These are phyloP conservation scores for Globisporangium ultimum DNA, from an alignment of 352 stramenopile species.

Conservation along the genomic window DNA sequence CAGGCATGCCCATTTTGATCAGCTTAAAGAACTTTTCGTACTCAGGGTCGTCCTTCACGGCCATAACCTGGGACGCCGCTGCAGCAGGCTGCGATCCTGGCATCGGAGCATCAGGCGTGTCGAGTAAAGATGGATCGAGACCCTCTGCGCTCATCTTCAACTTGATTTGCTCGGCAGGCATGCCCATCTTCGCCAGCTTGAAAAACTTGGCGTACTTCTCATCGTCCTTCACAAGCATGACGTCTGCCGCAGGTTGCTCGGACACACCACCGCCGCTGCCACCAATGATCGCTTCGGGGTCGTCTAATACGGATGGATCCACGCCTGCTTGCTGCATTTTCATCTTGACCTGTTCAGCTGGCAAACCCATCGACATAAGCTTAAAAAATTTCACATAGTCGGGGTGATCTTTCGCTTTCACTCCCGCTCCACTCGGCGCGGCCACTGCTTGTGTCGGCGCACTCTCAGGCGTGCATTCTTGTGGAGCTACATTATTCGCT, in stretches of 20 bases:
- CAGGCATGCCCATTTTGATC: slow-evolving; percentile 85
- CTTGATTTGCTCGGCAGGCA: slow-evolving; percentile 93
- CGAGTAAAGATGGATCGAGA: slow-evolving; percentile 88
- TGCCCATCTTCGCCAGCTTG: slow-evolving; percentile 94
- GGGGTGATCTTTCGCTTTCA: slow-evolving; percentile 66
- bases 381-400: slow-evolving; percentile 85
- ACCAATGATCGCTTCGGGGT: slow-evolving; percentile 64
- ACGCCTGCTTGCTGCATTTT: slow-evolving; percentile 79
- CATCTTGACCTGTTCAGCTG: slow-evolving; percentile 80
- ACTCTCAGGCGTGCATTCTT: slow-evolving; percentile 11
- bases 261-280: slow-evolving; percentile 15
- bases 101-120: slow-evolving; percentile 85
- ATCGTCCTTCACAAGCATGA: slow-evolving; percentile 60
- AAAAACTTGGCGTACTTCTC: slow-evolving; percentile 94
- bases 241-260: slow-evolving; percentile 10
- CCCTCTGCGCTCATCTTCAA: slow-evolving; percentile 94
- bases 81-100: slow-evolving; percentile 26
- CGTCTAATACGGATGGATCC: slow-evolving; percentile 62
- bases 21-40: slow-evolving; percentile 97
- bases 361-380: slow-evolving; percentile 74
- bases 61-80: slow-evolving; percentile 32
- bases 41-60: slow-evolving; percentile 89
- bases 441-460: slow-evolving; percentile 2
- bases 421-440: slow-evolving; percentile 25
- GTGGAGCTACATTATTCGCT: slow-evolving; percentile 10